A percentile compares a stretch with the other conserved stretches of the same genome.
These are phyloP conservation scores for Chlamydomonas incerta DNA, from an alignment of 139 green algal species.

Conservation along the genomic window DNA sequence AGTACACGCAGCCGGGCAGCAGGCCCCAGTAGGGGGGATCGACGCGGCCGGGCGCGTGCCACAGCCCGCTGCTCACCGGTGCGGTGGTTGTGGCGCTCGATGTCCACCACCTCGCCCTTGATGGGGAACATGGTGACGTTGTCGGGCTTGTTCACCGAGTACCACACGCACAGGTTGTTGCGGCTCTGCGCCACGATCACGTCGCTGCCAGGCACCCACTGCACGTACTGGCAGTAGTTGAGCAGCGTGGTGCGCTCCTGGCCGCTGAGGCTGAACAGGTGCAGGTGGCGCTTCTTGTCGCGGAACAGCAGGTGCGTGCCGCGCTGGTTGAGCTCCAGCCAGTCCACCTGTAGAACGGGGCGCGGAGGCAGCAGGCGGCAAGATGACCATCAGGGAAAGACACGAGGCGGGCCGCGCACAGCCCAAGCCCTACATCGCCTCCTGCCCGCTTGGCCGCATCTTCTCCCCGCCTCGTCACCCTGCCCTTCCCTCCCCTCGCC, in stretches of 20 bases:
- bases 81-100: constrained; percentile 69
- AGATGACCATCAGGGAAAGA: too few relatives aligned
- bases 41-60: too few relatives aligned
- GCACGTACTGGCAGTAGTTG: constrained; percentile 83
- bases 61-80: constrained; percentile 76
- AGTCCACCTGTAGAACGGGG: constrained; percentile 10
- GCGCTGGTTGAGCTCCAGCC: constrained; percentile 82
- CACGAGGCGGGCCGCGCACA: too few relatives aligned
- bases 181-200: constrained; percentile 86
- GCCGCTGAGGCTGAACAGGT: constrained; percentile 75
- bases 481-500: too few relatives aligned
- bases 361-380: too few relatives aligned
- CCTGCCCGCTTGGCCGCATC: too few relatives aligned
- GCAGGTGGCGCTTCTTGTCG: constrained; percentile 85
- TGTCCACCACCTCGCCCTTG: constrained; percentile 79
- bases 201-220: constrained; percentile 86
- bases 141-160: constrained; percentile 79
- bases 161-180: constrained; percentile 88
- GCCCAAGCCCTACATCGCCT: too few relatives aligned
- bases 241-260: constrained; percentile 81
- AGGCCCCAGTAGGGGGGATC: too few relatives aligned
- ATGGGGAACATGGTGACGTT: constrained; percentile 76
- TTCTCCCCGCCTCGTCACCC: too few relatives aligned
- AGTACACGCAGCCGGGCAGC: too few relatives aligned
- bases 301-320: constrained; percentile 88